Conservation (phyloP, 768 basidiomycete genomes). For the Scleroderma bovista region DNA sequence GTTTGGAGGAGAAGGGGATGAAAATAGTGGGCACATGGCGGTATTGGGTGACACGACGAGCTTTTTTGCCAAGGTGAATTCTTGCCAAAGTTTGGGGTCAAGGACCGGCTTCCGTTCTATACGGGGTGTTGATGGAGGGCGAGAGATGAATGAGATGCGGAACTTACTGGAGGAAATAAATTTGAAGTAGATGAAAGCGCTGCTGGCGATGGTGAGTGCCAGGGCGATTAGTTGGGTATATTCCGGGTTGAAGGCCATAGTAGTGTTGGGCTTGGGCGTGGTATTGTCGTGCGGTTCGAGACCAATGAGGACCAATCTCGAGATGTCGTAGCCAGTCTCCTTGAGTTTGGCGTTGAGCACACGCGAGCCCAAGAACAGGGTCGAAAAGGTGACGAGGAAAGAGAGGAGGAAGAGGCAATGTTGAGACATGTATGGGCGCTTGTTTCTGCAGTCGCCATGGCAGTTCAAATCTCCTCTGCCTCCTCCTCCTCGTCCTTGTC, state of each 20-base stretch:
- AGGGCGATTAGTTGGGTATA: conserved; percentile 46
- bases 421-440: conserved; percentile 24
- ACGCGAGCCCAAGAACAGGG: conserved; percentile 42
- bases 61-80: conserved; percentile 79
- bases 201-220: conserved; percentile 44
- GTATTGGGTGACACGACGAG: conserved; percentile 90
- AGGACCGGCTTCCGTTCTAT: conserved; percentile 67
- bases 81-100: conserved; percentile 71
- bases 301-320: conserved; percentile 59
- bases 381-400: conserved; percentile 40
- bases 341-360: conserved; percentile 40
- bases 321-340: conserved; percentile 52
- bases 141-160: conserved; percentile 5
- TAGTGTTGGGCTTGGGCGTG: not conserved
- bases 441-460: not conserved
- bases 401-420: conserved; percentile 54
- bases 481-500: conserved; percentile 14
- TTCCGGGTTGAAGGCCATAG: conserved; percentile 13
- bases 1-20: not conserved
- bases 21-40: conserved; percentile 62
- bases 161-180: conserved; percentile 38
- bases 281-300: conserved; percentile 31
- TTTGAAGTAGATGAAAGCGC: conserved; percentile 49
- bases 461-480: not conserved
- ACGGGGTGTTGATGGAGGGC: conserved; percentile 1